phyloP scores from a whole-genome alignment of 352 stramenopile genomes.

The Globisporangium middletonii region DNA sequence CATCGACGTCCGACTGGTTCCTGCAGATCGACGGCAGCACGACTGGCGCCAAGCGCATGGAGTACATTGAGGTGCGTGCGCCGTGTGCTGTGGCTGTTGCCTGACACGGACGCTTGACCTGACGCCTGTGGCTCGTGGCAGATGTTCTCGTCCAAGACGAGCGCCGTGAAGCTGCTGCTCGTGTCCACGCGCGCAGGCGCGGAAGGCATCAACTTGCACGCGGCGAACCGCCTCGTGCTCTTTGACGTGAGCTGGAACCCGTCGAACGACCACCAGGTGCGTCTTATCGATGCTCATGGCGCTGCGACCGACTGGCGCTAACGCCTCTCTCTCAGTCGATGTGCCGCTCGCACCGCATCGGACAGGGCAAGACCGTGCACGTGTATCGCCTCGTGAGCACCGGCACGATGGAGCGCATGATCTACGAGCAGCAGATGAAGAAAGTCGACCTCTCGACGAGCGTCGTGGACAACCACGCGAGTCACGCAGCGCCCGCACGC shows the following conservation, averaged over 20 bases:
- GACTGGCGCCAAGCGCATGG: constrained; percentile 70
- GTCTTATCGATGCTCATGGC: neutral
- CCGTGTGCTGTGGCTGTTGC: neutral
- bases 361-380: constrained; percentile 84
- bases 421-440: constrained; percentile 89
- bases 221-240: constrained; percentile 86
- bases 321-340: constrained; percentile 58
- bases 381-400: constrained; percentile 91
- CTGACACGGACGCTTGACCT: neutral
- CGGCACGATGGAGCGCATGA: constrained; percentile 91
- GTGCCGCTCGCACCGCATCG: constrained; percentile 89
- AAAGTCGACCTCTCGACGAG: constrained; percentile 76
- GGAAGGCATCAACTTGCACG: constrained; percentile 87
- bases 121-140: constrained; percentile 10
- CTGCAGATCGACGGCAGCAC: constrained; percentile 79
- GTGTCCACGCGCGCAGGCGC: constrained; percentile 79
- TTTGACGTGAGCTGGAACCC: constrained; percentile 92
- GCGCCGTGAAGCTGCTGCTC: constrained; percentile 60
- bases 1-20: constrained; percentile 48
- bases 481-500: neutral
- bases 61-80: constrained; percentile 66
- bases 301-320: neutral
- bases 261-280: constrained; percentile 84
- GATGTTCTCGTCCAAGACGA: constrained; percentile 54
- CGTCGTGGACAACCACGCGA: constrained; percentile 55